phyloP scores from a whole-genome alignment of 306 rosid genomes.

The Hippophae gyantsensis region DNA sequence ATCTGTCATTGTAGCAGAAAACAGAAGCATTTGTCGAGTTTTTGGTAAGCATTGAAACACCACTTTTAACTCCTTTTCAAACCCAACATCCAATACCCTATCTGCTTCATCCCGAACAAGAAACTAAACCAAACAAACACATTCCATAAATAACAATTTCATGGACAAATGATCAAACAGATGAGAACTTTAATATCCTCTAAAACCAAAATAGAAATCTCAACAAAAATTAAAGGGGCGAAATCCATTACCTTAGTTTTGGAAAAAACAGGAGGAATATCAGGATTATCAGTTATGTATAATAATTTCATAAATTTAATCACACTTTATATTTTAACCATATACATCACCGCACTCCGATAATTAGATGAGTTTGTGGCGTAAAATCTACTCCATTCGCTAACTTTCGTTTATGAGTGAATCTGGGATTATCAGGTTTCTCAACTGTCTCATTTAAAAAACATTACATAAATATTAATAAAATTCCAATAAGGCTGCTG shows the following conservation, averaged over 20 bases:
- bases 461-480: too few species aligned
- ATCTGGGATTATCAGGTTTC: too few species aligned
- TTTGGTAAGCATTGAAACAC: constrained; percentile 73
- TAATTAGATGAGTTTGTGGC: too few species aligned
- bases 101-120: constrained; percentile 96
- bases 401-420: too few species aligned
- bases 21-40: constrained; percentile 66
- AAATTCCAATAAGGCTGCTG: too few species aligned
- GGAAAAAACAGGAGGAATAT: constrained; percentile 50
- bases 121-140: constrained; percentile 36
- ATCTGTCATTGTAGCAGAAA: constrained; percentile 74
- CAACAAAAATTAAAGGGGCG: neutral
- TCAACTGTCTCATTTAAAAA: too few species aligned
- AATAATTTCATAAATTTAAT: too few species aligned
- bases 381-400: too few species aligned
- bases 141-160: constrained; percentile 2
- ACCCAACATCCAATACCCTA: constrained; percentile 68
- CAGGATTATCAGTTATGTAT: constrained; percentile 26
- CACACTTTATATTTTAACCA: too few species aligned
- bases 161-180: neutral
- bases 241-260: constrained; percentile 49
- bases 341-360: too few species aligned
- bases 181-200: neutral
- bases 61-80: constrained; percentile 70
- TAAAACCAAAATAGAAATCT: neutral